These are phyloP conservation scores for Juglanconis oblonga DNA, from an alignment of 2,329 filamentous ascomycete species.

Conservation along the genomic window DNA sequence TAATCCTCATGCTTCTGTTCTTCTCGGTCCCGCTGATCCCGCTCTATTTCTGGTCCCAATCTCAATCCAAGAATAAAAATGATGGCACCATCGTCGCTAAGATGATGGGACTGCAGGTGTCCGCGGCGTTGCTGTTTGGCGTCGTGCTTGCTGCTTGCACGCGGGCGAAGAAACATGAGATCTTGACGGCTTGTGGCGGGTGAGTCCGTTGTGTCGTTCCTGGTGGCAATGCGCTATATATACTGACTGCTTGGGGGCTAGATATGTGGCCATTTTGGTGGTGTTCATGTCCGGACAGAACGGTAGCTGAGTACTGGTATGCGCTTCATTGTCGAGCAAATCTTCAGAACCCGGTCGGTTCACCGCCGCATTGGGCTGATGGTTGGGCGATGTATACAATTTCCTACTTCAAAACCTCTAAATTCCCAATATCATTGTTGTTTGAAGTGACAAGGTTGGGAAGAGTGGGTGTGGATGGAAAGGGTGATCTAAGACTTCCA, in stretches of 20 bases:
- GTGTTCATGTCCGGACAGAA: neutral
- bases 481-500: no score
- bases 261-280: constrained; percentile 6
- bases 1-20: neutral
- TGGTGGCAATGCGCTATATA: no score
- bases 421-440: no score
- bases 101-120: constrained; percentile 7
- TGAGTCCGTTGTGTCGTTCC: neutral
- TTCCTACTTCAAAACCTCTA: no score
- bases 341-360: neutral
- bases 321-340: no score
- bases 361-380: neutral
- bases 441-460: no score
- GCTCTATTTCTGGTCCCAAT: neutral
- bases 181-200: constrained; percentile 1
- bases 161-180: constrained; percentile 4
- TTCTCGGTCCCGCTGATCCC: neutral
- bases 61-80: neutral
- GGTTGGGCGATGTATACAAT: no score
- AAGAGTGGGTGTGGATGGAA: no score
- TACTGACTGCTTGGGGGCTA: neutral
- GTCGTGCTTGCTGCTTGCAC: constrained; percentile 2
- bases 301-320: neutral
- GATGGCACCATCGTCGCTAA: neutral
- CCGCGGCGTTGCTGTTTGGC: neutral